Base-by-base conservation (phyloP, 306 rosid genomes). In the Vachellia collinsii region DNA sequence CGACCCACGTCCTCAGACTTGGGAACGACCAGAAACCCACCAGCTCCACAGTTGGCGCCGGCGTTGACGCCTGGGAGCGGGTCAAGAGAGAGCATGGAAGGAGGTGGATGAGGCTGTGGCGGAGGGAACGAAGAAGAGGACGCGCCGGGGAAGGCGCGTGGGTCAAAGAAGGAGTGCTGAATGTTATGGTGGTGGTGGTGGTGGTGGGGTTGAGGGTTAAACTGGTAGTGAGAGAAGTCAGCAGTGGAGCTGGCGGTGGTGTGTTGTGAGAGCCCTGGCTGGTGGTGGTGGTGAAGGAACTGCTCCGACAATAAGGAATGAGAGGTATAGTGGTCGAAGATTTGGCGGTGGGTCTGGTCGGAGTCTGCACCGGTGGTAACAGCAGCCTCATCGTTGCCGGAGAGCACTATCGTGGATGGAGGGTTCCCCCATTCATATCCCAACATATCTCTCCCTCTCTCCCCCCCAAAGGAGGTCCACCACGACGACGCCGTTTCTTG, bases 391-490 rank as follows among this genome's bases (percentile, higher is more conserved):
- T 88, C 93, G 25, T 84, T 92, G 6, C 83, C 85, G 3, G 95
- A 65, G 25, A 92, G 90, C 87, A 94, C 90, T 47, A 94, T 88
- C 17, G 84, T 70, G 4, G 93, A 81, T 1, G 97, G 90, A 4
- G 65, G 90, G 86, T 88, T 91, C 11, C 94, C 97, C 99, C 99
- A 94, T 85, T 90, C 97, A 79, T 94, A 94, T 75, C 93, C 97
- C 88, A 93, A 83, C 99, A 94, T 94, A 38, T 84, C 61, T 78
- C 37, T 50, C 36, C 51, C 74, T 97, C 92, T 91, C 50, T 84
- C 64, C 63, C 42, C 66, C 36, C 61, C 74, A 14, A 25, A 59
- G 23, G 46, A 56, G 65, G n/a, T 41, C 50, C 48, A 43, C n/a
- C 20, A 70, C 1, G 68, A 62, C 59, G 76, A 74, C 75, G 80